Conservation (phyloP, 2,329 filamentous ascomycete species). For the Penicillium occitanis region DNA sequence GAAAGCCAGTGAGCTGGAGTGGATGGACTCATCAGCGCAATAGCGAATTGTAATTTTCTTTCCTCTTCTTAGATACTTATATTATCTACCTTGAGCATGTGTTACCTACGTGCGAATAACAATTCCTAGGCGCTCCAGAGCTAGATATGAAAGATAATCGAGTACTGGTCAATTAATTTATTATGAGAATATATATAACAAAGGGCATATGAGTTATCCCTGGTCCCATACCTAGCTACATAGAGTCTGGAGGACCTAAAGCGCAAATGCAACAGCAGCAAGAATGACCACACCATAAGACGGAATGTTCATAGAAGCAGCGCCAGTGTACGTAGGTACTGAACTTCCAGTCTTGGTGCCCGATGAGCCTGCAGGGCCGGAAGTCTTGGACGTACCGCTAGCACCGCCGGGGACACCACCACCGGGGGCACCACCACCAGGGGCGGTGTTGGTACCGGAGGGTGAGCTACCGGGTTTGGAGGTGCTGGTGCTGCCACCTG, state of each 20-base stretch:
- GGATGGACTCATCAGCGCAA: slow-evolving; percentile 8
- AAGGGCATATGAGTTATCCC: not conserved
- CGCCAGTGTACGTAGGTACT: not conserved
- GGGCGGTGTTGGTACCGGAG: not conserved
- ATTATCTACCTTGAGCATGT: not conserved
- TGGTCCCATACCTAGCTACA: not conserved
- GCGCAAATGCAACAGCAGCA: slow-evolving; percentile 1
- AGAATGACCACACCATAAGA: not conserved
- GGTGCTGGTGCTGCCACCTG: not conserved
- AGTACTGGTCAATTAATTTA: not conserved
- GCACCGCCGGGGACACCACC: not conserved
- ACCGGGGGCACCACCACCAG: not conserved
- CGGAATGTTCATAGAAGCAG: slow-evolving; percentile 4
- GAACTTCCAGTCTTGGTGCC: not conserved
- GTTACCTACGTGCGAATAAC: not conserved
- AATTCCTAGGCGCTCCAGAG: not conserved
- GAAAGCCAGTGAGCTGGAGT: slow-evolving; percentile 13
- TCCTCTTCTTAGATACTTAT: not conserved
- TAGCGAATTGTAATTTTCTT: slow-evolving; percentile 6
- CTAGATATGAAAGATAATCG: not conserved
- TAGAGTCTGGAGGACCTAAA: not conserved
- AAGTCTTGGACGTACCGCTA: not conserved
- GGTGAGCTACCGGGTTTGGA: not conserved
- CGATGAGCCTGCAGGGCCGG: not conserved
- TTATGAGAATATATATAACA: not conserved